Conservation (phyloP, 805 yeast genomes). For the Kuraishia borneana region DNA sequence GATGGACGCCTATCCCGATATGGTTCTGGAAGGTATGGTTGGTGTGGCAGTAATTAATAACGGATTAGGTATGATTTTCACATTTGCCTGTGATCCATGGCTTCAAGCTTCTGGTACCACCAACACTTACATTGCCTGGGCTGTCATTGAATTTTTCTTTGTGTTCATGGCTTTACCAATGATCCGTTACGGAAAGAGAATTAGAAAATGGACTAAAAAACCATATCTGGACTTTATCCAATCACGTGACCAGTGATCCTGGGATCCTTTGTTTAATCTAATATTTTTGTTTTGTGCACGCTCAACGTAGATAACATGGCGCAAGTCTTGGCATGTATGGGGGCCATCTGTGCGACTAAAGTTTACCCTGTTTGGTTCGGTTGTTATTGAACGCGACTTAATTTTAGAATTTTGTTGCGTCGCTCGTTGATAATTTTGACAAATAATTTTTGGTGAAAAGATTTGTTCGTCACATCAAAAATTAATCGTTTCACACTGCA, state of each 20-base stretch:
- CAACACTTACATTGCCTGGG: slow-evolving; percentile 50
- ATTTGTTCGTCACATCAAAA: too few species aligned
- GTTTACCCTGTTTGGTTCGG: too few species aligned
- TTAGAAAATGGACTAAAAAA: slow-evolving; percentile 42
- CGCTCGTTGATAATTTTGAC: too few species aligned
- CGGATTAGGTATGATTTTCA: slow-evolving; percentile 50
- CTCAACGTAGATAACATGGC: too few species aligned
- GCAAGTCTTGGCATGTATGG: too few species aligned
- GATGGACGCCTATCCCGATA: slow-evolving; percentile 57
- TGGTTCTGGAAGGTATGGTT: slow-evolving; percentile 56
- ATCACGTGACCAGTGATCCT: slow-evolving; percentile 28
- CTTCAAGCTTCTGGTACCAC: slow-evolving; percentile 41
- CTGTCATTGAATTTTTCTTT: slow-evolving; percentile 42
- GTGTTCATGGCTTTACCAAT: slow-evolving; percentile 45
- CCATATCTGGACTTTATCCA: slow-evolving; percentile 39
- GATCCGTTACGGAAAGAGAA: slow-evolving; percentile 46
- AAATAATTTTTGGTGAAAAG: too few species aligned
- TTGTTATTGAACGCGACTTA: too few species aligned
- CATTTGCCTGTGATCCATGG: slow-evolving; percentile 60
- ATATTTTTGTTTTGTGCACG: too few species aligned
- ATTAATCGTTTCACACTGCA: too few species aligned
- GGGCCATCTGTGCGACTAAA: too few species aligned
- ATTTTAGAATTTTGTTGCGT: too few species aligned
- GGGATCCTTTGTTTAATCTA: too few species aligned
- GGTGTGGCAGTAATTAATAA: slow-evolving; percentile 56